These are phyloP conservation scores for Cordyceps fumosorosea DNA, from an alignment of 2,329 filamentous ascomycete species.

Conservation along the genomic window DNA sequence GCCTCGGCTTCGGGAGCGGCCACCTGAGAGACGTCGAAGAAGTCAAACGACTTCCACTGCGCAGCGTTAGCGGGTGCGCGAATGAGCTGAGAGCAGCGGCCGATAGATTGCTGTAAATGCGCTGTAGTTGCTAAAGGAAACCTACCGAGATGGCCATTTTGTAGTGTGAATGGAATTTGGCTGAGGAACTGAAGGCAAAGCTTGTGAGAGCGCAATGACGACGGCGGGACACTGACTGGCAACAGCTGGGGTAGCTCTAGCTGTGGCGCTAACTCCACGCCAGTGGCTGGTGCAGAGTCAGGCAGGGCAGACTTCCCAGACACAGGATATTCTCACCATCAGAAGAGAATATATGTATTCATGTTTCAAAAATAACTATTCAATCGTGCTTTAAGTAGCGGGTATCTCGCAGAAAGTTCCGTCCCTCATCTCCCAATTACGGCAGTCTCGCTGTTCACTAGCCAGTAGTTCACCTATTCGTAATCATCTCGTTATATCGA, in stretches of 20 bases:
- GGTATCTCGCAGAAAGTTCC: conserved; percentile 7
- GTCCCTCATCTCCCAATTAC: not conserved
- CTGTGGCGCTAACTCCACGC: not conserved
- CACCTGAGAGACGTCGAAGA: conserved; percentile 91
- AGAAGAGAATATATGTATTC: not conserved
- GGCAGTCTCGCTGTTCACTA: not conserved
- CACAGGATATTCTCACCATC: not conserved
- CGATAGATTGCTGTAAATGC: not conserved
- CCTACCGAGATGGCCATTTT: conserved; percentile 22
- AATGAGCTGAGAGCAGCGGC: too few species aligned
- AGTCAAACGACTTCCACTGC: conserved; percentile 98
- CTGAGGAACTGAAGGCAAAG: not conserved
- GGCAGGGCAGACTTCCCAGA: not conserved
- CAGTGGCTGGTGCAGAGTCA: not conserved
- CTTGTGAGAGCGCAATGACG: conserved; percentile 8
- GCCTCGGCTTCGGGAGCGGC: conserved; percentile 73
- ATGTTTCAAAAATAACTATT: not conserved
- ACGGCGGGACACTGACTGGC: conserved; percentile 3
- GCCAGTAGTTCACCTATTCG: not conserved
- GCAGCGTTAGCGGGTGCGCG: not conserved
- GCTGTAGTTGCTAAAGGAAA: not conserved
- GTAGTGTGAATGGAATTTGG: conserved; percentile 10
- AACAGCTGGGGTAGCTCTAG: conserved; percentile 9
- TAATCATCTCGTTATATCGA: not conserved
- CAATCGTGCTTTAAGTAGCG: conserved; percentile 2